Base-by-base conservation (phyloP, 768 basidiomycete genomes). In the Leucogyrophana mollusca region DNA sequence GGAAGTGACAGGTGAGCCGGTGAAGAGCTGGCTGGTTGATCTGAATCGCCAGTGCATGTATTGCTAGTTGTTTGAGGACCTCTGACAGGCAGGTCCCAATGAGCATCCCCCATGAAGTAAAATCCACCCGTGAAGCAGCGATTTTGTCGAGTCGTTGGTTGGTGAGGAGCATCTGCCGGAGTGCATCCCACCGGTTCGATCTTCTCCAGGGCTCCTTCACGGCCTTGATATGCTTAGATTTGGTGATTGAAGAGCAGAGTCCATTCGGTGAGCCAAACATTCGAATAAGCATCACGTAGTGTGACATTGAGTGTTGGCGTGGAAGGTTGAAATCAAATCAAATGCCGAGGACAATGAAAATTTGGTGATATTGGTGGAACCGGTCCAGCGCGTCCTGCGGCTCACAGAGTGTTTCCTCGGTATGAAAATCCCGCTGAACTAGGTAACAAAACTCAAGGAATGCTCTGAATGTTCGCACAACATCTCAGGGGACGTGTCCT, bases 81-180 rank as follows among this genome's bases (percentile, higher is more conserved):
- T 47, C 46, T 40, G 44, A 16, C 4, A 37, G 20, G 10, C 17
- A 22, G 14, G 11, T 27, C n/a, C 25, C 34, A 30, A 13, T 30
- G 6, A 30, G 27, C 27, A 30, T 30, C 6, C 6, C 7, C 27
- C 27, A 13, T 6, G 13, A 30, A 30, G 27, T 13, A 30, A 30
- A 13, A 30, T 56, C 43, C 4, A 36, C 49, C 1, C 37, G 52
- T 2, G 52, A 34, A 2, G 51, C 56, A 4, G 54, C 54, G 1
- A 61, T 49, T 43, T 68, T 65, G 39, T 66, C 61, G 1, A 64
- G 44, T 1, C 51, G 54, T 25, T 62, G 51, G 49, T 50, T 55
- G 1, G 53, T 55, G 13, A 46, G 36, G 9, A 57, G 50, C 46
- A 57, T 57, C 34, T 57, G 56, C 4, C 46, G 38, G 5, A 57